phyloP scores from a whole-genome alignment of 2,329 filamentous ascomycete genomes.

The Diaporthe sp. region DNA sequence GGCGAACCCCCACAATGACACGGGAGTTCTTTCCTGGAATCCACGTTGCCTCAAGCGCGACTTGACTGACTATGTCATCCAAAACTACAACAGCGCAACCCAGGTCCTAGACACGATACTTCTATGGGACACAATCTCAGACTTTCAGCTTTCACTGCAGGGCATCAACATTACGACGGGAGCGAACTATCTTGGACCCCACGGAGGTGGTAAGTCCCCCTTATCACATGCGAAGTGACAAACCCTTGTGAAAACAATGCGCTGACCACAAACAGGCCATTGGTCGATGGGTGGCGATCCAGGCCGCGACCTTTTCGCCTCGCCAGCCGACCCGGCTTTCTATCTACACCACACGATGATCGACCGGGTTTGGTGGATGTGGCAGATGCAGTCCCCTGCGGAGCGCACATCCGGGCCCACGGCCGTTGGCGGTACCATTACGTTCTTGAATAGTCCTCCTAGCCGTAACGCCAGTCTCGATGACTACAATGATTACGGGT shows the following conservation, averaged over 20 bases:
- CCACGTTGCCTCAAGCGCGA: slow-evolving; percentile 53
- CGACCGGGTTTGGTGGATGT: slow-evolving; percentile 37
- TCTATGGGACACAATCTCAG: slow-evolving; percentile 46
- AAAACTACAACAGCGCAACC: slow-evolving; percentile 46
- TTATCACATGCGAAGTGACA: neutral
- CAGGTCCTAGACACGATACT: slow-evolving; percentile 33
- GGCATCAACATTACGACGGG: slow-evolving; percentile 16
- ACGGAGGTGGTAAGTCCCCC: slow-evolving; percentile 51
- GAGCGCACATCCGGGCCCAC: slow-evolving; percentile 48
- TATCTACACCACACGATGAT: slow-evolving; percentile 36
- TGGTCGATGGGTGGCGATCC: slow-evolving; percentile 45
- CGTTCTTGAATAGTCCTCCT: neutral
- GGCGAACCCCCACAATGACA: slow-evolving; percentile 42
- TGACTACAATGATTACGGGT: slow-evolving; percentile 33
- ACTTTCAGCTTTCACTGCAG: slow-evolving; percentile 45
- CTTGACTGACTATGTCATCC: slow-evolving; percentile 47
- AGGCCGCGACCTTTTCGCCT: slow-evolving; percentile 31
- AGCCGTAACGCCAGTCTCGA: slow-evolving; percentile 12
- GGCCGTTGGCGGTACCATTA: slow-evolving; percentile 34
- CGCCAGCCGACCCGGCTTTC: slow-evolving; percentile 33
- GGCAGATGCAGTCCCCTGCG: slow-evolving; percentile 41
- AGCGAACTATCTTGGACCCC: slow-evolving; percentile 44
- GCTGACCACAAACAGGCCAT: slow-evolving; percentile 42
- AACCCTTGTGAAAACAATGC: neutral
- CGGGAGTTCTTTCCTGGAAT: slow-evolving; percentile 49